phyloP scores from a whole-genome alignment of 768 basidiomycete genomes.

The Hysterangium stoloniferum region DNA sequence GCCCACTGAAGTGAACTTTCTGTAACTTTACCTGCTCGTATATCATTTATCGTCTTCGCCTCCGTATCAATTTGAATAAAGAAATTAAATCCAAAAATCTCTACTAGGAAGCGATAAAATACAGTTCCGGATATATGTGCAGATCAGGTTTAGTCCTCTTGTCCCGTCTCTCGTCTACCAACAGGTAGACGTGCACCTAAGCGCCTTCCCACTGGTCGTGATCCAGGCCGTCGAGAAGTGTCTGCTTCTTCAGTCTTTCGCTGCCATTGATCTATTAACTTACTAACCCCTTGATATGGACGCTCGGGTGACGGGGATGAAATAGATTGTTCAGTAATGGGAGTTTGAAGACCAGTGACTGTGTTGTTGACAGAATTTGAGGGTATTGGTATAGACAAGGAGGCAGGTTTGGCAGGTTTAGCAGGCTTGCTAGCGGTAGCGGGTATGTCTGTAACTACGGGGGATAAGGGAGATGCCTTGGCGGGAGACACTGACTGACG shows the following conservation, averaged over 20 bases:
- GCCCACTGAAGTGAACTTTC: slow-evolving; percentile 63
- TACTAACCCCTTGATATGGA: slow-evolving; percentile 77
- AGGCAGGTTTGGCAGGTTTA: neutral
- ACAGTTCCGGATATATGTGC: neutral
- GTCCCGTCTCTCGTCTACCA: neutral
- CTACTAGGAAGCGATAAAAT: neutral
- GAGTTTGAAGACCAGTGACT: neutral
- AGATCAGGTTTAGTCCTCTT: neutral
- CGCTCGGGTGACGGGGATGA: slow-evolving; percentile 61
- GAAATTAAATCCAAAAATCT: neutral
- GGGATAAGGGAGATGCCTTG: neutral
- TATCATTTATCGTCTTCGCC: neutral
- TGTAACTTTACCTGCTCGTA: neutral
- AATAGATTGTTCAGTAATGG: neutral
- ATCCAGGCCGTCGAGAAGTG: slow-evolving; percentile 9
- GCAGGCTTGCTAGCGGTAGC: neutral
- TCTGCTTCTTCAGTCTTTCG: slow-evolving; percentile 62
- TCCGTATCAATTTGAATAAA: slow-evolving; percentile 2
- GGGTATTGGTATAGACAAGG: neutral
- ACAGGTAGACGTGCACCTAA: neutral
- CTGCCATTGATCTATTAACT: slow-evolving; percentile 84
- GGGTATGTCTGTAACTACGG: neutral
- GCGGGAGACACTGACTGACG: slow-evolving; percentile 1
- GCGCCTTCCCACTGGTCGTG: neutral
- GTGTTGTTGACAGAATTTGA: neutral